Conservation (phyloP, 345 rosid genomes). For the Excoecaria cochinchinensis region DNA sequence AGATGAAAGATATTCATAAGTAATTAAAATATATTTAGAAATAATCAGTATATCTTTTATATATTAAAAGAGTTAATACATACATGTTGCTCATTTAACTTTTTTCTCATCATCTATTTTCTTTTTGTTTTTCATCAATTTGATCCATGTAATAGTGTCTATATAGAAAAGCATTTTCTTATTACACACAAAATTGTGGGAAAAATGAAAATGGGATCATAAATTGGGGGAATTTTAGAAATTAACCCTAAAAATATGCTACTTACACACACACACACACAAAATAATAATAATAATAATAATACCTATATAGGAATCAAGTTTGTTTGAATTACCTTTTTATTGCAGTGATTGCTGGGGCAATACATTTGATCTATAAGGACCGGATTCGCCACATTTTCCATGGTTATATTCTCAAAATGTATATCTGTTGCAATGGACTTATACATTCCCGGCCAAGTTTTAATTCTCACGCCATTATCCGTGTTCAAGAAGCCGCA, state of each 20-base stretch:
- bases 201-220: too few species aligned
- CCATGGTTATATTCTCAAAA: neutral
- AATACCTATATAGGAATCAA: neutral
- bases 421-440: neutral
- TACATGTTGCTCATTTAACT: too few species aligned
- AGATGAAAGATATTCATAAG: neutral
- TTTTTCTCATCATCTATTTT: too few species aligned
- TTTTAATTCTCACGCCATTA: slow-evolving; percentile 7
- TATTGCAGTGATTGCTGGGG: neutral
- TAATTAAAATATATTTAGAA: too few species aligned
- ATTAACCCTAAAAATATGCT: too few species aligned
- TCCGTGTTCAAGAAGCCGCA: neutral
- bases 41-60: too few species aligned
- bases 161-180: too few species aligned
- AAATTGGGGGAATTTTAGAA: too few species aligned
- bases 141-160: too few species aligned
- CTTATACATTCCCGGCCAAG: neutral
- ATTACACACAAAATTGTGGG: too few species aligned
- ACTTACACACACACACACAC: neutral
- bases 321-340: neutral
- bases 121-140: too few species aligned
- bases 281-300: neutral
- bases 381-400: neutral
- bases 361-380: slow-evolving; percentile 3
- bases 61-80: too few species aligned